Evolutionary conservation across 129 eudicot species (phyloP), one percentile per base, ranked within the genome.

Genomic region (Ambrosia artemisiifolia): DNA sequence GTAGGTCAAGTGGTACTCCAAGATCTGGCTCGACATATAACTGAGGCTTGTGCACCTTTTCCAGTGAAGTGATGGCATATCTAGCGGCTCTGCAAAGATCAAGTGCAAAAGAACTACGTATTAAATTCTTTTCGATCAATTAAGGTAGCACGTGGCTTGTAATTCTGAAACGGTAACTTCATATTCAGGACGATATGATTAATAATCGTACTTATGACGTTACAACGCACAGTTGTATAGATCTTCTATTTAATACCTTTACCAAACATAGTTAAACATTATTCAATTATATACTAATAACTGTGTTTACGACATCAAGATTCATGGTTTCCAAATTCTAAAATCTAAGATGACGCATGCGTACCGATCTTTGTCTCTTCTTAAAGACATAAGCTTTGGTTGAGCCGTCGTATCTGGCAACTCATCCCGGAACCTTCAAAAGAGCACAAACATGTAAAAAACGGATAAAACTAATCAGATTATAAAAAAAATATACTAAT

Each of bases 1-100:
- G 97, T 36, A 91, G 83, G 86, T 91, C 97, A 67, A 91, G 91
- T 24, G 96, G 93, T 75, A 92, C 84, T 64, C 97, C 97, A 77
- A 92, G 89, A 66, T 92, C 97, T 34, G 94, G 88, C 62, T 88
- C 97, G 34, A 86, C 91, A 64, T 92, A 75, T 61, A 92, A 69
- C 63, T 88, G 90, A 79, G 97, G 97, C 77, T 88, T 92, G 81
- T 90, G 91, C 73, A 83, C 63, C 10, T 88, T 92, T 80, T 92
- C 97, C 84, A 92, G 73, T 32, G 93, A 84, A 8, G 91, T 92
- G 56, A 86, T 86, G n/a, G 83, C 30, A 63, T 89, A 85, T 81
- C 86, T 85, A 11, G 88, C 49, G 62, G 82, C 81, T 64, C 97
- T 88, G 97, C 80, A 79, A 40, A 77, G 17, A 68, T 53, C 62